phyloP scores from a whole-genome alignment of 805 yeast genomes.

The Candida golubevii region DNA sequence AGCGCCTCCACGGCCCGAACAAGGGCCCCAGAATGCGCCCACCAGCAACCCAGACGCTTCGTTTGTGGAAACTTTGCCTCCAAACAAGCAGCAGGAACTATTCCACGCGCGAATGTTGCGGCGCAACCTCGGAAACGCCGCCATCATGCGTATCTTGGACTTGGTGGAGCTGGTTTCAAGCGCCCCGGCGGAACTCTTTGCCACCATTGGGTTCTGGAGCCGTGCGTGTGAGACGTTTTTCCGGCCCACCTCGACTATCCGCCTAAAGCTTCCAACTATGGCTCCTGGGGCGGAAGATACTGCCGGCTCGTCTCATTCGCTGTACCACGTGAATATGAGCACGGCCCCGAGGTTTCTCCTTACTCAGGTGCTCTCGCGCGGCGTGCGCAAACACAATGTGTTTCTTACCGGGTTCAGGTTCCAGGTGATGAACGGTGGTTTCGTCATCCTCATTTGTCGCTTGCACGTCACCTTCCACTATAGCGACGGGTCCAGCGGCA shows the following conservation, averaged over 20 bases:
- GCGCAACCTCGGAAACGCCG: slow-evolving; percentile 41
- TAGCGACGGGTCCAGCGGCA: slow-evolving; percentile 66
- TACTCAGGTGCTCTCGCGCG: slow-evolving; percentile 47
- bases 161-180: slow-evolving; percentile 35
- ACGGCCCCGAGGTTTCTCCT: slow-evolving; percentile 62
- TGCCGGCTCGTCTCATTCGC: neutral
- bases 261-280: slow-evolving; percentile 22
- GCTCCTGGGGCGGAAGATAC: neutral
- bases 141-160: slow-evolving; percentile 36
- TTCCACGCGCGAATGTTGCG: slow-evolving; percentile 30
- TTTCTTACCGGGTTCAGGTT: slow-evolving; percentile 35
- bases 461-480: slow-evolving; percentile 38
- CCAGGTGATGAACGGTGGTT: slow-evolving; percentile 39
- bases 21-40: neutral
- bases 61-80: neutral
- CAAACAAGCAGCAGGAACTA: slow-evolving; percentile 5
- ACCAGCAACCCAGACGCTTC: neutral
- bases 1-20: no score
- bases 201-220: slow-evolving; percentile 35
- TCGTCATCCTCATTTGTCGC: slow-evolving; percentile 31
- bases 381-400: slow-evolving; percentile 24
- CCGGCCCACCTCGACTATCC: slow-evolving; percentile 27
- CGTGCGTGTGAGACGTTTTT: slow-evolving; percentile 30
- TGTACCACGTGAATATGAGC: slow-evolving; percentile 59
- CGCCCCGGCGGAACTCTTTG: slow-evolving; percentile 27